phyloP scores from a whole-genome alignment of 2,329 filamentous ascomycete genomes.

The Ophiosphaerella korrae region DNA sequence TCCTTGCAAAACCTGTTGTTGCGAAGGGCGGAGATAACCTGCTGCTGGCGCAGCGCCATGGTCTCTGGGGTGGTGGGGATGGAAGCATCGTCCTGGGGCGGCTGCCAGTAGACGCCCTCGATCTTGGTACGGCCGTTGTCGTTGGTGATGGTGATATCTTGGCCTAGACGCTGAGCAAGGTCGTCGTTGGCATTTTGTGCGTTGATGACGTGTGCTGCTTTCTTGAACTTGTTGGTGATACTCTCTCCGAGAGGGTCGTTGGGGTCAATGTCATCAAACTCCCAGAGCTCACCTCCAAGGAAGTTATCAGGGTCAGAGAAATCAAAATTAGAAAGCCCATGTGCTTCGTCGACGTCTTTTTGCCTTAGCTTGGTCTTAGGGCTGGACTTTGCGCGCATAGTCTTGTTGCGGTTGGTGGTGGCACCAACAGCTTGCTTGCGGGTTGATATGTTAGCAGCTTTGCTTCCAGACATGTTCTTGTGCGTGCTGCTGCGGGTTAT shows the following conservation, averaged over 20 bases:
- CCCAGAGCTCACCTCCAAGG: no score
- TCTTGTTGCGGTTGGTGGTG: no score
- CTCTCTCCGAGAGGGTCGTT: background rate
- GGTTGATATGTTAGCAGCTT: background rate
- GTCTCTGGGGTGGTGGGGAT: conserved; percentile 2
- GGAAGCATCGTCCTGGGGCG: background rate
- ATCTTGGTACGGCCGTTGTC: background rate
- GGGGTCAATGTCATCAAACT: background rate
- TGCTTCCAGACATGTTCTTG: no score
- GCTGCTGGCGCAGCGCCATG: background rate
- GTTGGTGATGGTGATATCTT: background rate
- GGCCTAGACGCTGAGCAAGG: background rate
- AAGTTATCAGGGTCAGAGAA: no score
- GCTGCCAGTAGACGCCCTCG: conserved; percentile 6
- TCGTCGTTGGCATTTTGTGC: background rate
- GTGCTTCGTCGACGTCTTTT: no score
- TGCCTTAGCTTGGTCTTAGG: no score
- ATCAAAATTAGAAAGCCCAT: no score
- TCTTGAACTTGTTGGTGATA: background rate
- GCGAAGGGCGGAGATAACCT: conserved; percentile 4
- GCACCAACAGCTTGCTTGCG: background rate
- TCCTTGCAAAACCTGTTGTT: conserved; percentile 10
- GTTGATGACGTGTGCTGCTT: background rate
- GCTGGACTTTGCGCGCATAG: no score
- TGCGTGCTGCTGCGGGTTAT: no score